Evolutionary conservation across 768 basidiomycete species (phyloP).

Genomic region (Tremella fuciformis): DNA sequence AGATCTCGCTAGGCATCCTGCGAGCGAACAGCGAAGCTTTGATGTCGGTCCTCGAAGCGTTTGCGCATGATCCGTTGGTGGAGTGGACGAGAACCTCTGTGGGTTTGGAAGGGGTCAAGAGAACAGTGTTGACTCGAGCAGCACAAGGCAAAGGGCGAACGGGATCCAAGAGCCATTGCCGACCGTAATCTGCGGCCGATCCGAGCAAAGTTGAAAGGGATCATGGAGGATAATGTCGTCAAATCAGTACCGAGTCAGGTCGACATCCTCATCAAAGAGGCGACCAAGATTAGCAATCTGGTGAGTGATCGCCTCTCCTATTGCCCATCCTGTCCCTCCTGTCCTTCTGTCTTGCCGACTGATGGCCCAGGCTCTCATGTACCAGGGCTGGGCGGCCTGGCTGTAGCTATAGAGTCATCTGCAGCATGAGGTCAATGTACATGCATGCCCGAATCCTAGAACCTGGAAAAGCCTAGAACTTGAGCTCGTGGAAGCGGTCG

Average conservation of each 20-base stretch:
- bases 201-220: conserved; percentile 66
- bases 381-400: conserved; percentile 83
- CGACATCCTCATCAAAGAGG: conserved; percentile 85
- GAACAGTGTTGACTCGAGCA: conserved; percentile 2
- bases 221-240: conserved; percentile 38
- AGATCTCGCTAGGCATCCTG: conserved; percentile 81
- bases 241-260: conserved; percentile 81
- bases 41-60: conserved; percentile 93
- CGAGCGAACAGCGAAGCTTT: conserved; percentile 87
- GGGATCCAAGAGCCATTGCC: conserved; percentile 65
- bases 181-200: conserved; percentile 76
- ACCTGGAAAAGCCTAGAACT: conserved; percentile 71
- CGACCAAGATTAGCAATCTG: conserved; percentile 70
- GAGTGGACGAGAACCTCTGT: conserved; percentile 78
- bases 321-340: background rate
- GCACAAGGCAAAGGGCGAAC: conserved; percentile 27
- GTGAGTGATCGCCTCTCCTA: conserved; percentile 55
- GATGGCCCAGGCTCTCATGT: conserved; percentile 80
- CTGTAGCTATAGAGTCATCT: conserved; percentile 53
- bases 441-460: conserved; percentile 57
- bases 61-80: conserved; percentile 92
- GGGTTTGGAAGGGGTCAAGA: conserved; percentile 8
- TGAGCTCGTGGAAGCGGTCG: conserved; percentile 91
- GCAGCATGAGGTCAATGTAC: conserved; percentile 29
- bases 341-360: background rate